phyloP scores from a whole-genome alignment of 352 stramenopile species.

The Pythium aquatile region DNA sequence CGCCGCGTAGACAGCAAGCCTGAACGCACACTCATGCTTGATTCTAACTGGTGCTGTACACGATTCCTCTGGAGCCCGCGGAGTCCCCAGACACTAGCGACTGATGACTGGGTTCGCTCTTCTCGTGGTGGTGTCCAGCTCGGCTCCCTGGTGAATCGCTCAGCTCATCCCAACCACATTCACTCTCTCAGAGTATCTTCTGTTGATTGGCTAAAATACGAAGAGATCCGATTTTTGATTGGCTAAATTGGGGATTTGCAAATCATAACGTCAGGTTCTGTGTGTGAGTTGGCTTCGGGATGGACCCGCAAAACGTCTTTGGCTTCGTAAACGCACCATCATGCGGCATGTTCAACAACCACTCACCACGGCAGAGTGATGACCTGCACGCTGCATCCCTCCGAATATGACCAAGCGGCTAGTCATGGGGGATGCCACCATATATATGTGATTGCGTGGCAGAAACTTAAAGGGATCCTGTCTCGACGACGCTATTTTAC shows the following conservation, averaged over 20 bases:
- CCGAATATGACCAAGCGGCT: background rate
- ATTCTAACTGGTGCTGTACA: background rate
- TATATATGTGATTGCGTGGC: slow-evolving; percentile 7
- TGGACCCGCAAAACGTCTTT: slow-evolving; percentile 9
- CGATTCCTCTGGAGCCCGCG: background rate
- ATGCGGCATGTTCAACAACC: slow-evolving; percentile 3
- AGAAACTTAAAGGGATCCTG: background rate
- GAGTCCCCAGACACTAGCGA: background rate
- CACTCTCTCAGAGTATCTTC: slow-evolving; percentile 10
- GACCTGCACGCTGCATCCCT: background rate
- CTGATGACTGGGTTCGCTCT: slow-evolving; percentile 6
- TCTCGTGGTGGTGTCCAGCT: background rate
- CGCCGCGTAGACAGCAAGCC: slow-evolving; percentile 13
- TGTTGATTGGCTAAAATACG: slow-evolving; percentile 20
- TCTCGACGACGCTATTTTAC: slow-evolving; percentile 25
- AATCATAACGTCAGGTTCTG: slow-evolving; percentile 18
- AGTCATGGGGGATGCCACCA: background rate
- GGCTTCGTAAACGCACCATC: background rate
- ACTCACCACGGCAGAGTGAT: background rate
- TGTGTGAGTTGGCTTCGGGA: background rate
- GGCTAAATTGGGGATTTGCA: slow-evolving; percentile 13
- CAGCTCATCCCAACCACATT: slow-evolving; percentile 26
- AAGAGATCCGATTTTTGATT: slow-evolving; percentile 8
- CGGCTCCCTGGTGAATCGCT: slow-evolving; percentile 8
- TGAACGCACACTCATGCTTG: slow-evolving; percentile 21